Base-by-base conservation (phyloP, 108 stramenopile genomes). In the Cyclotella choctawhatcheeana region DNA sequence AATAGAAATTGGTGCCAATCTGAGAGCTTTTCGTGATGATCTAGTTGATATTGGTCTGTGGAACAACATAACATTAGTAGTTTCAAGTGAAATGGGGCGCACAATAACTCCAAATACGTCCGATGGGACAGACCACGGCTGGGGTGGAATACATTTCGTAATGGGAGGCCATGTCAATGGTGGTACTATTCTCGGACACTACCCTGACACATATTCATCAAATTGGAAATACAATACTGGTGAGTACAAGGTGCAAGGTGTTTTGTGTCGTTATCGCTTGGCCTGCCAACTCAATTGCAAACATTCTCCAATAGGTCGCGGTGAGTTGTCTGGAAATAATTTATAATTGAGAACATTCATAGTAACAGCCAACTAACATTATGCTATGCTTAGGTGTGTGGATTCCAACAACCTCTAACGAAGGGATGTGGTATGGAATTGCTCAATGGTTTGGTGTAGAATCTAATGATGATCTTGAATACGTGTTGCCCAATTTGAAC, bases 1-100 rank as follows among this genome's bases (percentile, higher is more conserved):
- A 20, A 40, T 14, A 1, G 63, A 71, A 0, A 48, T 89, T 47
- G 77, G 89, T 59, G 51, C 47, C 3, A 62, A 66, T 10, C 8
- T 93, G 20, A 21, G 55, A 16, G 27, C 27, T 25, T 87, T 93
- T 52, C 64, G 55, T 8, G 54, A 54, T 10, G 84, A 87, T 78
- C 25, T 84, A 26, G 78, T 81, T 20, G 47, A 17, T 27, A 50
- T 69, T 20, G 79, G 76, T 26, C 20, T 83, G 8, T 90, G 85
- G 87, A 66, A 89, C 31, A 30, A 81, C 32, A 81, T 88, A 18
- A 79, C 73, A 13, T 26, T 88, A 3, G 82, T 88, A 17, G 55
- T 81, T n/a, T 54, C 82, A 13, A 81, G 82, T 12, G 91, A 93
- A 35, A 89, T 90, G 67, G 89, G 64, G 17, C 44, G 86, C 18